Evolutionary conservation across 495 filamentous ascomycete species (phyloP).

Genomic region (Penicillium tannophilum): DNA sequence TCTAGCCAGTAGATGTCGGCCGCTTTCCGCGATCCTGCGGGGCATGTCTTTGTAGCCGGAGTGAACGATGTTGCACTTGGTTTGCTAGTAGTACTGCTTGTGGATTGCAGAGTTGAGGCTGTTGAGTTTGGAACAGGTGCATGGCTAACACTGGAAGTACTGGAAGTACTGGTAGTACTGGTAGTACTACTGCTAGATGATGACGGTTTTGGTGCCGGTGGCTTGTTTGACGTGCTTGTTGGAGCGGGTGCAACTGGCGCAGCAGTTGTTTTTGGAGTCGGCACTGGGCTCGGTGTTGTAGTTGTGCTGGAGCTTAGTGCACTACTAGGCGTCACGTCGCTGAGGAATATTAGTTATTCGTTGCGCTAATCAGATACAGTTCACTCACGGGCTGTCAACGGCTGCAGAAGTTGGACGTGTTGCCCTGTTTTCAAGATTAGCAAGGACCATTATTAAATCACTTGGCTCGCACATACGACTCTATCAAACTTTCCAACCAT

Average conservation of each 20-base stretch:
- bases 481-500: constrained; percentile 3
- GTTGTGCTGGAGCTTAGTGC: not conserved
- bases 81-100: not conserved
- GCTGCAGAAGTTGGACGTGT: not conserved
- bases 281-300: not conserved
- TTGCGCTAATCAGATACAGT: not conserved
- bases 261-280: not conserved
- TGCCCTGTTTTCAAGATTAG: constrained; percentile 1
- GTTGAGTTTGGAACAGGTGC: not conserved
- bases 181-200: not conserved
- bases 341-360: not conserved
- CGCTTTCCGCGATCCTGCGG: constrained; percentile 8
- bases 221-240: not conserved
- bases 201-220: not conserved
- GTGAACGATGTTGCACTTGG: not conserved
- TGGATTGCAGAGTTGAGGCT: not conserved
- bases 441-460: not conserved
- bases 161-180: no score
- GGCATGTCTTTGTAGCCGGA: constrained; percentile 25
- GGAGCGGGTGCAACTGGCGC: not conserved
- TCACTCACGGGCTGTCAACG: not conserved
- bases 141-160: not conserved
- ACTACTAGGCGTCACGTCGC: not conserved
- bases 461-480: not conserved
- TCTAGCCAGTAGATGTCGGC: constrained; percentile 38